Percentiles rank a stretch among this genome's conserved stretches.
Evolutionary conservation across 768 basidiomycete genomes (phyloP).

Genomic region (Naganishia antarctica): DNA sequence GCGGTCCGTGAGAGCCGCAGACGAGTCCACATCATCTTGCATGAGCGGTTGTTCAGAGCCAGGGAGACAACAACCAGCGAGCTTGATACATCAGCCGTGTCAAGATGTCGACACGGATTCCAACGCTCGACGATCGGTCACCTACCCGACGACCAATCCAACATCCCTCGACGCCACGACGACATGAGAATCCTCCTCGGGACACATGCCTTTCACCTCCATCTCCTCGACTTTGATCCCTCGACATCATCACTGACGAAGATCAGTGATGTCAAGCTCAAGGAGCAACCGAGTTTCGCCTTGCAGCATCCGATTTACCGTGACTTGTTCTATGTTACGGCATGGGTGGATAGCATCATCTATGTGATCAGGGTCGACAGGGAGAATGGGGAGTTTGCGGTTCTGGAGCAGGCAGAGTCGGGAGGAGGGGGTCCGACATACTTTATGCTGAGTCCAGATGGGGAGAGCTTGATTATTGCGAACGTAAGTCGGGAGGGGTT

Average conservation of each 20-base stretch:
- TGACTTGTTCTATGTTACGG: conserved; percentile 18
- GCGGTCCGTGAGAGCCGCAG: no score
- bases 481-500: no score
- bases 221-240: conserved; percentile 17
- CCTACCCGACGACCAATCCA: no score
- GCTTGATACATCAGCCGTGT: no score
- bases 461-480: conserved; percentile 19
- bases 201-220: conserved; percentile 18
- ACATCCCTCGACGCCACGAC: no score
- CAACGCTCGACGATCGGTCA: no score
- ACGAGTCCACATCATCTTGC: no score
- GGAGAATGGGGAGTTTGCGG: background rate
- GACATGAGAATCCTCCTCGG: conserved; percentile 16
- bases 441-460: conserved; percentile 13
- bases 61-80: no score
- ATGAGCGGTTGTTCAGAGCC: no score
- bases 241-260: background rate
- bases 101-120: no score
- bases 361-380: conserved; percentile 7
- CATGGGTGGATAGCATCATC: conserved; percentile 21
- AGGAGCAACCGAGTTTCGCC: conserved; percentile 7
- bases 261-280: conserved; percentile 5
- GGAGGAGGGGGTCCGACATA: conserved; percentile 22
- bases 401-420: conserved; percentile 1
- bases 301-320: background rate